Evolutionary conservation across 2,329 filamentous ascomycete species (phyloP).

Genomic region (Neonectria sp.): DNA sequence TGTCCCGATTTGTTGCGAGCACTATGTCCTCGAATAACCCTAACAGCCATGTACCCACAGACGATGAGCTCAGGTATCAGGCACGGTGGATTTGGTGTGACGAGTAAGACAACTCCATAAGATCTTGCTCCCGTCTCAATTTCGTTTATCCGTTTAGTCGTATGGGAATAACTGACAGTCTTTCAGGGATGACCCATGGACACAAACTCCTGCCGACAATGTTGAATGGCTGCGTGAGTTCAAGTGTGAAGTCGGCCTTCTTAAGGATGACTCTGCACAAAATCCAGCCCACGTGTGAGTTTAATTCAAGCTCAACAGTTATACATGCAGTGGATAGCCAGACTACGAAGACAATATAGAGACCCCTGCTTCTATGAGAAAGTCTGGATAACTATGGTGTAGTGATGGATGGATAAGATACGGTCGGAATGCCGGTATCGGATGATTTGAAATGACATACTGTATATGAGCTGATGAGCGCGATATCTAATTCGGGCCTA

Average conservation of each 20-base stretch:
- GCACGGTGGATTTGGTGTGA: conserved; percentile 40
- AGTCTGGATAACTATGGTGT: too few species aligned
- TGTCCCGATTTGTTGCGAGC: conserved; percentile 37
- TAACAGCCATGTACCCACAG: conserved; percentile 35
- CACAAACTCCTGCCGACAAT: neutral
- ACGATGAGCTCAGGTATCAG: conserved; percentile 39
- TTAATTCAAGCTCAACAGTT: too few species aligned
- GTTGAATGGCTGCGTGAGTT: neutral
- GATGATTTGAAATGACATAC: too few species aligned
- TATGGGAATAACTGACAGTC: conserved; percentile 10
- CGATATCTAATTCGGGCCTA: too few species aligned
- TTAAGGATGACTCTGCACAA: neutral
- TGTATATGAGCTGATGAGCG: too few species aligned
- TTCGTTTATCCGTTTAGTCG: rapidly evolving
- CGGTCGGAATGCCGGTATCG: too few species aligned
- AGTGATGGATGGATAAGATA: too few species aligned
- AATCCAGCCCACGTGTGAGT: too few species aligned
- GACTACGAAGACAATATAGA: too few species aligned
- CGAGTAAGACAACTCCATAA: conserved; percentile 25
- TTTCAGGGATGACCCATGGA: conserved; percentile 35
- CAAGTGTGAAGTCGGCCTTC: neutral
- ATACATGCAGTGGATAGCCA: too few species aligned
- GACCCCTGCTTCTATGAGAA: too few species aligned
- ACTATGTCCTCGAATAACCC: conserved; percentile 41
- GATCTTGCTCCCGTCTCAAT: neutral